Evolutionary conservation across 768 basidiomycete genomes (phyloP).

Genomic region (Tylopilus sp.): DNA sequence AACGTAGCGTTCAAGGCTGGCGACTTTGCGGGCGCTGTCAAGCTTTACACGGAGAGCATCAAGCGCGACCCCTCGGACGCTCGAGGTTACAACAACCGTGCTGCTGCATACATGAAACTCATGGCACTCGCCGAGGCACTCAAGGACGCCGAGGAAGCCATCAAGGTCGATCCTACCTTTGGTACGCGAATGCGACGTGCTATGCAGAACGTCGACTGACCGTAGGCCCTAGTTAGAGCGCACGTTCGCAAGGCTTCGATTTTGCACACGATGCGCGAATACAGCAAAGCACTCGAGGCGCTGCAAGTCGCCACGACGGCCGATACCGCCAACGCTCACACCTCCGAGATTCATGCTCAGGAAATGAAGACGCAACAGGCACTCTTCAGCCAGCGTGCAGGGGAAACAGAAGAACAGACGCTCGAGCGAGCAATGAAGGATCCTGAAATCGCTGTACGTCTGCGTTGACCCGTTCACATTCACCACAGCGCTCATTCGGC

Average conservation of each 20-base stretch:
- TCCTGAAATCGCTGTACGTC: constrained; percentile 86
- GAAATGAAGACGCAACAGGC: constrained; percentile 81
- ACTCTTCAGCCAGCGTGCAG: constrained; percentile 70
- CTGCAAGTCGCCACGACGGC: constrained; percentile 71
- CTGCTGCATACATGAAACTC: constrained; percentile 96
- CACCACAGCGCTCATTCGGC: constrained; percentile 4
- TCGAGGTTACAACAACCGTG: constrained; percentile 95
- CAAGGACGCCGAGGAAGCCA: constrained; percentile 93
- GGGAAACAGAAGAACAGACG: constrained; percentile 90
- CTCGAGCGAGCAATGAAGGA: constrained; percentile 94
- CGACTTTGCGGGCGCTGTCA: constrained; percentile 89
- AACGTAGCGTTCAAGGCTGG: constrained; percentile 90
- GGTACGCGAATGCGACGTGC: constrained; percentile 42
- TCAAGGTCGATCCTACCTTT: constrained; percentile 85
- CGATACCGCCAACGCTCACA: constrained; percentile 81
- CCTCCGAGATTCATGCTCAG: constrained; percentile 76
- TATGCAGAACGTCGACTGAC: background rate
- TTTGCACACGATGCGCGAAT: constrained; percentile 86
- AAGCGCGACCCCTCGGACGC: constrained; percentile 91
- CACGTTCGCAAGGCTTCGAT: constrained; percentile 92
- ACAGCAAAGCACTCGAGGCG: constrained; percentile 82
- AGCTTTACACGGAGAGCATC: constrained; percentile 92
- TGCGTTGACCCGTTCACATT: background rate
- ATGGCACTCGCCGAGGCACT: constrained; percentile 91
- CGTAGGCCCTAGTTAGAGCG: constrained; percentile 62